A percentile compares a stretch with the other conserved stretches of the same genome.
Conservation (phyloP, 2,329 filamentous ascomycete species). For the Penicillium palitans region DNA sequence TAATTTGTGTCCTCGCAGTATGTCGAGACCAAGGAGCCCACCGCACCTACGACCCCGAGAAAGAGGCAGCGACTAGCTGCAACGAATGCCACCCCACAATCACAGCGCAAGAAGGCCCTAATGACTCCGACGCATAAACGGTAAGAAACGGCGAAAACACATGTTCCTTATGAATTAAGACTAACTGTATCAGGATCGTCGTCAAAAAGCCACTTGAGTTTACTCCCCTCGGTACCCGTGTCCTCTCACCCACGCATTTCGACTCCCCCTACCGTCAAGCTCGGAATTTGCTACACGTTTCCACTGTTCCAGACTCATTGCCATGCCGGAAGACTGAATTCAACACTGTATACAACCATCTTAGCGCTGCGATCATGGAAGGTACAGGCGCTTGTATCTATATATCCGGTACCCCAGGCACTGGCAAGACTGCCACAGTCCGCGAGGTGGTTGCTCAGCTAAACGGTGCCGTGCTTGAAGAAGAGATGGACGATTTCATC, state of each 20-base stretch:
- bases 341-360: constrained; percentile 84
- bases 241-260: constrained; percentile 72
- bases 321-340: constrained; percentile 94
- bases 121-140: constrained; percentile 66
- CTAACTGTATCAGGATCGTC: constrained; percentile 52
- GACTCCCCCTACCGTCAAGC: constrained; percentile 89
- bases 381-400: constrained; percentile 96
- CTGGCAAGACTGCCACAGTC: constrained; percentile 95
- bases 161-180: constrained; percentile 18
- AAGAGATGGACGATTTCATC: constrained; percentile 96
- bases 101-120: constrained; percentile 47
- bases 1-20: constrained; percentile 31
- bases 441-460: constrained; percentile 89
- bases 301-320: constrained; percentile 82
- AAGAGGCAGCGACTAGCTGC: constrained; percentile 57
- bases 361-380: constrained; percentile 90
- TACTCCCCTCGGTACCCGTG: constrained; percentile 86
- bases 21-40: constrained; percentile 39
- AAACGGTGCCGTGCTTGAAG: constrained; percentile 80
- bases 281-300: constrained; percentile 85
- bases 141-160: constrained; percentile 29
- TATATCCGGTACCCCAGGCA: constrained; percentile 97
- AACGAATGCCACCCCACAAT: constrained; percentile 45
- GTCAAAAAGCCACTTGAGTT: constrained; percentile 91
- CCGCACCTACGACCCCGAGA: constrained; percentile 53